A percentile compares a stretch with the other conserved stretches of the same genome.
phyloP scores from a whole-genome alignment of 2,329 filamentous ascomycete species.

The Talaromyces sp. region DNA sequence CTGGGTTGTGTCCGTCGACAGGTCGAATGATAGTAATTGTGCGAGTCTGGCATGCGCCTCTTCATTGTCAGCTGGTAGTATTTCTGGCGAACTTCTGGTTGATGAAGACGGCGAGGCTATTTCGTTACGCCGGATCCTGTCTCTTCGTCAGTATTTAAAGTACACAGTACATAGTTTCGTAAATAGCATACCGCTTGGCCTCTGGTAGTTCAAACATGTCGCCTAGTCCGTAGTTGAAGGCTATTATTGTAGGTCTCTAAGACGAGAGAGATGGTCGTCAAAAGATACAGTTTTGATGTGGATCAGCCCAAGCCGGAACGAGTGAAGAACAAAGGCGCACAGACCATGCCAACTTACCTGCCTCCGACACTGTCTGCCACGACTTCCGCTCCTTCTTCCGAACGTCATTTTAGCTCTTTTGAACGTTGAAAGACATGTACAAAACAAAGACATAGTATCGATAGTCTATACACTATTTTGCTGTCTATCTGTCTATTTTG shows the following conservation, averaged over 20 bases:
- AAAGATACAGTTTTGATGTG: slow-evolving; percentile 2
- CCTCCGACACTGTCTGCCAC: not conserved
- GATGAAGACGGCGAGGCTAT: slow-evolving; percentile 31
- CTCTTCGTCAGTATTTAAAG: not conserved
- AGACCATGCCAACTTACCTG: not conserved
- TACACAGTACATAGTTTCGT: too few species aligned
- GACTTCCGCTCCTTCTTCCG: not conserved
- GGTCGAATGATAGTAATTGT: slow-evolving; percentile 34
- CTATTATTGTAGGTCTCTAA: not conserved
- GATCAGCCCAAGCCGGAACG: not conserved
- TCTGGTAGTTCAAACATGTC: slow-evolving; percentile 37
- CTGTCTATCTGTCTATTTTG: not conserved
- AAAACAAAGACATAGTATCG: not conserved
- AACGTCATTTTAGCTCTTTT: not conserved
- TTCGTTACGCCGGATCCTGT: slow-evolving; percentile 38
- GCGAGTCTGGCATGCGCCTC: slow-evolving; percentile 29
- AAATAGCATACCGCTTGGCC: slow-evolving; percentile 33
- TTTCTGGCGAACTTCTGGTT: slow-evolving; percentile 30
- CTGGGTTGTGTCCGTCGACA: slow-evolving; percentile 19
- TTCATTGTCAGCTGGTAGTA: slow-evolving; percentile 26
- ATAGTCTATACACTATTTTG: not conserved
- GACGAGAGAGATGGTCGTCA: not conserved
- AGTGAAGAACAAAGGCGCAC: slow-evolving; percentile 2
- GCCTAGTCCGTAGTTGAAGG: not conserved
- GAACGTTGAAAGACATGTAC: not conserved